A percentile compares a stretch with the other conserved stretches of the same genome.
Conservation (phyloP, 2,329 filamentous ascomycete genomes). For the Apiospora saccharicola region DNA sequence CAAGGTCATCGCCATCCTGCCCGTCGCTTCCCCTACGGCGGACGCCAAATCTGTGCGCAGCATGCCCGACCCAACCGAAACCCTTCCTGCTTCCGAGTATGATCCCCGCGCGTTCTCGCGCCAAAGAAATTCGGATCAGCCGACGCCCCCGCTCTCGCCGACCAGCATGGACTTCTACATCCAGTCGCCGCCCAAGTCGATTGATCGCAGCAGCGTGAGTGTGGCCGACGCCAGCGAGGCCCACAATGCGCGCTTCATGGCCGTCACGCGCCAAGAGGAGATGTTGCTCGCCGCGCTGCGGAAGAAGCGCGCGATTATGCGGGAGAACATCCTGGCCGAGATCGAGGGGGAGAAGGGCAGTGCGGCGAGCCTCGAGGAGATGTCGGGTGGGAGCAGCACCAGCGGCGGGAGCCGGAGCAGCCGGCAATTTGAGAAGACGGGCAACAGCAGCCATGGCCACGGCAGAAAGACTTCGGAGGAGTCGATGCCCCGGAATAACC, state of each 20-base stretch:
- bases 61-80: constrained; percentile 27
- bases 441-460: not conserved
- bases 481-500: not conserved
- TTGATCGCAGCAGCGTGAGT: constrained; percentile 32
- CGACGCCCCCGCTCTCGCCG: constrained; percentile 60
- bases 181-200: constrained; percentile 50
- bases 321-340: constrained; percentile 54
- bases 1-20: constrained; percentile 47
- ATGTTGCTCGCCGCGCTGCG: constrained; percentile 64
- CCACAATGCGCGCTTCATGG: constrained; percentile 57
- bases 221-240: constrained; percentile 32
- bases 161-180: constrained; percentile 59
- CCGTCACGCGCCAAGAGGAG: constrained; percentile 65
- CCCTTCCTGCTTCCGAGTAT: not conserved
- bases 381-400: not conserved
- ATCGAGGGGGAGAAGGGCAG: constrained; percentile 47
- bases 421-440: not conserved
- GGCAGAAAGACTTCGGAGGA: not conserved
- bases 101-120: constrained; percentile 2
- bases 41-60: constrained; percentile 36
- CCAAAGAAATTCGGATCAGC: constrained; percentile 46
- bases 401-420: constrained; percentile 1
- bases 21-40: constrained; percentile 38
- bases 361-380: not conserved
- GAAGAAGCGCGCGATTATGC: constrained; percentile 63